These are phyloP conservation scores for Andrographis paniculata DNA, from an alignment of 305 asterid genomes.

Conservation along the genomic window DNA sequence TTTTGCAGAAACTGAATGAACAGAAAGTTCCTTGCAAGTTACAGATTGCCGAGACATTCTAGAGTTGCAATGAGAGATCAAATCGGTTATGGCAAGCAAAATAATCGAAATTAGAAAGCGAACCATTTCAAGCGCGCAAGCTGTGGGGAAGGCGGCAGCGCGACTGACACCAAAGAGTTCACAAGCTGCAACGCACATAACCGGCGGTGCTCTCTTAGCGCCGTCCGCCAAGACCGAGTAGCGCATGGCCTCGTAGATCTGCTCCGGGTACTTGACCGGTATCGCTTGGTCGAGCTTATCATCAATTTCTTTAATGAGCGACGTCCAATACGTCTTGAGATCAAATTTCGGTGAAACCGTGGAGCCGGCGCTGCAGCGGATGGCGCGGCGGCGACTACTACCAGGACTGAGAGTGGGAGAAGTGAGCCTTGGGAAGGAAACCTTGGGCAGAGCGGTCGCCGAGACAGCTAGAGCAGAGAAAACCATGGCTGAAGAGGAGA, in stretches of 20 bases:
- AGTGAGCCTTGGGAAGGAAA: slow-evolving; percentile 25
- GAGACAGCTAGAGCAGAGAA: slow-evolving; percentile 29
- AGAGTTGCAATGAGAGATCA: neutral
- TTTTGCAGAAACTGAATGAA: too few relatives aligned
- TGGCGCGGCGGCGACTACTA: slow-evolving; percentile 33
- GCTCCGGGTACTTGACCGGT: slow-evolving; percentile 76
- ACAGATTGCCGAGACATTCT: neutral
- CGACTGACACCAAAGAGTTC: slow-evolving; percentile 89
- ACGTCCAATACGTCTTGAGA: slow-evolving; percentile 79
- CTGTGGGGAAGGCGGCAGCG: slow-evolving; percentile 89
- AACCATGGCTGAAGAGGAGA: slow-evolving; percentile 22
- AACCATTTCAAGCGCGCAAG: slow-evolving; percentile 98
- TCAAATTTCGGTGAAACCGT: slow-evolving; percentile 45
- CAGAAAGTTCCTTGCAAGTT: too few relatives aligned
- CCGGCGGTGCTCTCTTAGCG: slow-evolving; percentile 90
- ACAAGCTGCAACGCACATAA: slow-evolving; percentile 94
- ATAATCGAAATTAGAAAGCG: neutral
- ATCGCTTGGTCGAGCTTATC: slow-evolving; percentile 81
- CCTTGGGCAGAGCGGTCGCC: slow-evolving; percentile 26
- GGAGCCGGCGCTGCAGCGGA: slow-evolving; percentile 43
- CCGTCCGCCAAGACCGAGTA: slow-evolving; percentile 79
- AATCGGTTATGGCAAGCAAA: neutral
- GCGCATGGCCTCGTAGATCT: slow-evolving; percentile 96
- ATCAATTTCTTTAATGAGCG: slow-evolving; percentile 70
- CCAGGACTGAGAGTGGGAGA: slow-evolving; percentile 25